Base-by-base conservation (phyloP, 345 rosid genomes). In the Sonneratia alba region DNA sequence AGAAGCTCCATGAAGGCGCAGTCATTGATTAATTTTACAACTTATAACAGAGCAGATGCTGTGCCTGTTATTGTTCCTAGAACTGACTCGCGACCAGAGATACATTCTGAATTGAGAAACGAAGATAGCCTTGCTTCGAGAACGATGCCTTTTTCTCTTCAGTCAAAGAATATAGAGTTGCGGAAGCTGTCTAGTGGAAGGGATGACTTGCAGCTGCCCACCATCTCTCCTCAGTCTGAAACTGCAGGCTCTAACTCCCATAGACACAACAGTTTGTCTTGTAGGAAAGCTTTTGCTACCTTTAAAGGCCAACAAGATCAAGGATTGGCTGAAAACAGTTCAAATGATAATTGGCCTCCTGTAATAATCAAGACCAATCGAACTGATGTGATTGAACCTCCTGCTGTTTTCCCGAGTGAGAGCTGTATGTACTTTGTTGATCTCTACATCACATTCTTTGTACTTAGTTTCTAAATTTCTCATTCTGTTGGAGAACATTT, bases 111-210 rank as follows among this genome's bases (percentile, higher is more conserved):
- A 76, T 81, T 82, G 70, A 87, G 88, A 79, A 87, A 89, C 80
- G 97, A 95, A 68, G 77, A 81, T 73, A 88, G 87, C 73, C 83
- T 90, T 75, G 91, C 84, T 73, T 92, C 87, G 45, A 90, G 97
- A 79, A 91, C 98, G 61, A 94, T 91, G 97, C 99, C 96, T 68
- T 95, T 92, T 85, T 88, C 99, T 24, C 82, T 92, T 88, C 99
- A 92, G 82, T 88, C 94, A 61, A 89, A 86, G 79, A 65, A 87
- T 34, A 72, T 82, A 80, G 97, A 86, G 71, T 76, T 82, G 38
- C 81, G 85, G 65, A 91, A 83, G 86, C 82, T 80, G 55, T 81
- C 86, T 70, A 89, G 75, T 73, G 79, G 81, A 76, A 84, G 87
- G 77, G 93, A 83, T 75, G 93, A 90, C 75, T 63, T 74, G 72